phyloP scores from a whole-genome alignment of 805 yeast species.

The Ogataea angusta region DNA sequence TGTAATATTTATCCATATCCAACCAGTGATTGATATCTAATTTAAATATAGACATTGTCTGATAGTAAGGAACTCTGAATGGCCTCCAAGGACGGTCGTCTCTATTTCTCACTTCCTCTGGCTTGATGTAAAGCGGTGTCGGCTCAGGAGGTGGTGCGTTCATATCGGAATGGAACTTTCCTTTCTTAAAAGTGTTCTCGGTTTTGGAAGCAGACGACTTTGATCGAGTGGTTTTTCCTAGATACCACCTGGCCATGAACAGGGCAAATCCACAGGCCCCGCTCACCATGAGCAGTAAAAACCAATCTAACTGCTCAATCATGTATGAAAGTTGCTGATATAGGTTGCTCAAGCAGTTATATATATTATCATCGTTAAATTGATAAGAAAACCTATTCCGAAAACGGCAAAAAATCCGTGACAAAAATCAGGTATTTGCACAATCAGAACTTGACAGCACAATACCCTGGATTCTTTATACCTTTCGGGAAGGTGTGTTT shows the following conservation, averaged over 20 bases:
- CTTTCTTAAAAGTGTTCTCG: constrained; percentile 8
- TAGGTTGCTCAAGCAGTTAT: neutral
- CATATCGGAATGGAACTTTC: constrained; percentile 22
- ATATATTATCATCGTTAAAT: neutral
- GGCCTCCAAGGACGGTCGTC: constrained; percentile 83
- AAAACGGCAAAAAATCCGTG: constrained; percentile 19
- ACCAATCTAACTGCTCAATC: constrained; percentile 13
- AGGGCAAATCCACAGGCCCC: constrained; percentile 16
- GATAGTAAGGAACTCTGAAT: constrained; percentile 77
- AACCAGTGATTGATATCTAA: constrained; percentile 75
- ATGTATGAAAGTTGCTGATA: neutral
- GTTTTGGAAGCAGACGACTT: constrained; percentile 1
- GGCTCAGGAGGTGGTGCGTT: constrained; percentile 42
- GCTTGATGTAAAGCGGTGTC: constrained; percentile 59
- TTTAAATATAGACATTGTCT: constrained; percentile 71
- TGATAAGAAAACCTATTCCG: constrained; percentile 12
- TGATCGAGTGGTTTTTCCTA: constrained; percentile 6
- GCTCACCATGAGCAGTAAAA: constrained; percentile 25
- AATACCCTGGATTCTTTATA: constrained; percentile 3
- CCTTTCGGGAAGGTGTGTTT: constrained; percentile 1
- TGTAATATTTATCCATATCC: constrained; percentile 74
- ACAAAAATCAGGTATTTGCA: neutral
- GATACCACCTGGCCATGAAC: constrained; percentile 15
- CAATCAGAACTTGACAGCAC: constrained; percentile 6
- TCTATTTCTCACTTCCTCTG: constrained; percentile 60